Conservation (phyloP, 1,284 basidiomycete genomes). For the Cryptococcus deneoformans region DNA sequence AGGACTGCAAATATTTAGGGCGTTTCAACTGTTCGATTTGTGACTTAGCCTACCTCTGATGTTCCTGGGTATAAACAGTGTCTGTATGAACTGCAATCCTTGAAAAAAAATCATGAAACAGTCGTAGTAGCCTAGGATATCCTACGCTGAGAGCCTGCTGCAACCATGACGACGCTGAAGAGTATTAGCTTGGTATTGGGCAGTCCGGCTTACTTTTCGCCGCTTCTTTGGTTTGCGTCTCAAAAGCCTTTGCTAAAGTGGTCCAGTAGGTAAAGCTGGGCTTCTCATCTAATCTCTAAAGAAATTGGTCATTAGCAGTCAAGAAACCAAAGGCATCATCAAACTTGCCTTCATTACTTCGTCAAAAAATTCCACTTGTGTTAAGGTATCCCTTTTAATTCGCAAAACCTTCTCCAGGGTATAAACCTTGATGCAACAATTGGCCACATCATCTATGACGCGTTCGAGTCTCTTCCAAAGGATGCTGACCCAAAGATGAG, state of each 20-base stretch:
- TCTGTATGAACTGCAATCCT: conserved; percentile 94
- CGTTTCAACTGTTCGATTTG: neutral
- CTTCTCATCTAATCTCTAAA: conserved; percentile 77
- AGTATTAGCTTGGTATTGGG: conserved; percentile 1
- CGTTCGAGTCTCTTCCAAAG: conserved; percentile 79
- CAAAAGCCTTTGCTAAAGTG: conserved; percentile 71
- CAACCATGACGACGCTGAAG: conserved; percentile 57
- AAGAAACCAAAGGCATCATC: conserved; percentile 2
- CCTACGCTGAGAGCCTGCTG: conserved; percentile 80
- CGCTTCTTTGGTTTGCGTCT: conserved; percentile 72
- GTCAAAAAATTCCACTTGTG: conserved; percentile 78
- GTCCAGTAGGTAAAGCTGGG: conserved; percentile 91
- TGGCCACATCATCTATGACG: conserved; percentile 83
- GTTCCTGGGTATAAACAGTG: conserved; percentile 74
- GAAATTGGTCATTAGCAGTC: neutral
- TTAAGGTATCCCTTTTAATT: conserved; percentile 76
- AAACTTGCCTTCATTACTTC: conserved; percentile 76
- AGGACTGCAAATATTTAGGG: conserved; percentile 56
- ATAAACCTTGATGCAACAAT: conserved; percentile 91
- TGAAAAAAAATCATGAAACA: conserved; percentile 94
- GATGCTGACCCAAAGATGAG: conserved; percentile 74
- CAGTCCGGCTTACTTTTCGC: conserved; percentile 58
- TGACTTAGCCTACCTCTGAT: conserved; percentile 67
- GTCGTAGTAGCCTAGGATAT: conserved; percentile 78
- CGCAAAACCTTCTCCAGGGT: conserved; percentile 89